Percentiles rank a stretch among this genome's conserved stretches.
phyloP scores from a whole-genome alignment of 1,139 yeast genomes.

The Geotrichum histeridarum region DNA sequence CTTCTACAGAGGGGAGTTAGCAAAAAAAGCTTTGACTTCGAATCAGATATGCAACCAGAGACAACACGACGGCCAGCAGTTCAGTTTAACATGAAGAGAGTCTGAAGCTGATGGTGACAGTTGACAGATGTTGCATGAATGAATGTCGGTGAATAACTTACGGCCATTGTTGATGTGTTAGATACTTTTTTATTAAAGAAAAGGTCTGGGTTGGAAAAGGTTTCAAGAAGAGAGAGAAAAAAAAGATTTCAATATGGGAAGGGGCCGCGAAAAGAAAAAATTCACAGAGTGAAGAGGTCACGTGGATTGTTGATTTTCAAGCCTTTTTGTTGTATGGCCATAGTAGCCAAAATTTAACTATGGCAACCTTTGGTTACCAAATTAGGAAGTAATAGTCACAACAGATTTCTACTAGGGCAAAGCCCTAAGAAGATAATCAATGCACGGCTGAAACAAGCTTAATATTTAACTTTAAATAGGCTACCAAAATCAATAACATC shows the following conservation, averaged over 20 bases:
- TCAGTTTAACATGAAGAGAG: neutral
- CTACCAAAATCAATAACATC: neutral
- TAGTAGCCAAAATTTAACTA: too few relatives aligned
- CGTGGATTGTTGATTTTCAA: too few relatives aligned
- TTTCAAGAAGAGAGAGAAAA: neutral
- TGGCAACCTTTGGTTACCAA: too few relatives aligned
- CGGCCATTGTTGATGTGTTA: slow-evolving; percentile 19
- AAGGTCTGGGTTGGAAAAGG: neutral
- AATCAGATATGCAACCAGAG: too few relatives aligned
- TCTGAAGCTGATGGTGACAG: too few relatives aligned
- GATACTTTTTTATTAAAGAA: neutral
- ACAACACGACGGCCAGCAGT: neutral
- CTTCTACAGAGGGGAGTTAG: slow-evolving; percentile 22
- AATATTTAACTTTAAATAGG: neutral
- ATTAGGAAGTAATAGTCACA: too few relatives aligned
- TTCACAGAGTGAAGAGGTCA: neutral
- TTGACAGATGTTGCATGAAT: neutral
- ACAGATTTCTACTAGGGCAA: neutral
- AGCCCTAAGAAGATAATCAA: neutral
- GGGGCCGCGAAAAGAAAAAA: neutral
- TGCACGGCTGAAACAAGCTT: neutral
- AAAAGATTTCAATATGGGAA: neutral
- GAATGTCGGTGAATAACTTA: too few relatives aligned
- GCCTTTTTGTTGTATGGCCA: too few relatives aligned
- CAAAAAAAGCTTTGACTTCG: neutral